phyloP scores from a whole-genome alignment of 1,284 basidiomycete species.

The Neonothopanus nambi region DNA sequence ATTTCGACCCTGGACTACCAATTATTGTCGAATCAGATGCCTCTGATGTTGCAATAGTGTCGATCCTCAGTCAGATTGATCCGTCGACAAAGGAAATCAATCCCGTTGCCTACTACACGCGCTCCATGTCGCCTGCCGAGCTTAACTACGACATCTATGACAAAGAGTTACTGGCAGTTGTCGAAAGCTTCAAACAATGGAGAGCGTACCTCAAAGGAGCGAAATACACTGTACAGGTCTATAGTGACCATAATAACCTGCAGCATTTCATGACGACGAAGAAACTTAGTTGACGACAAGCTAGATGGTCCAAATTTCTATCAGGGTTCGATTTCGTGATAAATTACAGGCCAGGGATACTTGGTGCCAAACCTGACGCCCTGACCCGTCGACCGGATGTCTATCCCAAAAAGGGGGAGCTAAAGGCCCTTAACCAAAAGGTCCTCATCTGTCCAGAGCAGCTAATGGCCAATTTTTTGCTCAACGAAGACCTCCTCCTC shows the following conservation, averaged over 20 bases:
- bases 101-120: constrained; percentile 34
- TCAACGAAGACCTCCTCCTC: background rate
- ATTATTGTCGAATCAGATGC: constrained; percentile 30
- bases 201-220: constrained; percentile 29
- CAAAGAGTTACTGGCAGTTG: constrained; percentile 20
- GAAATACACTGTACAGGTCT: constrained; percentile 19
- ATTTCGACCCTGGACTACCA: constrained; percentile 29
- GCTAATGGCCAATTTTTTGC: background rate
- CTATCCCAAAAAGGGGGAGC: constrained; percentile 1
- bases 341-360: constrained; percentile 2
- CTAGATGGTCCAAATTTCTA: constrained; percentile 25
- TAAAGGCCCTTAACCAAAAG: background rate
- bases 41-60: constrained; percentile 18
- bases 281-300: constrained; percentile 26
- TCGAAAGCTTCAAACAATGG: constrained; percentile 25
- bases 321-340: background rate
- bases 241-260: constrained; percentile 32
- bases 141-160: constrained; percentile 20
- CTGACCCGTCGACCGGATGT: constrained; percentile 4
- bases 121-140: constrained; percentile 30
- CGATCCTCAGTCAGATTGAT: constrained; percentile 12
- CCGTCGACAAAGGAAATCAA: constrained; percentile 23
- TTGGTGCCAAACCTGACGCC: constrained; percentile 8
- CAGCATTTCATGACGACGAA: constrained; percentile 26
- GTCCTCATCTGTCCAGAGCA: constrained; percentile 1